Evolutionary conservation across 1,284 basidiomycete species (phyloP).

Genomic region (Peniophora sp.): DNA sequence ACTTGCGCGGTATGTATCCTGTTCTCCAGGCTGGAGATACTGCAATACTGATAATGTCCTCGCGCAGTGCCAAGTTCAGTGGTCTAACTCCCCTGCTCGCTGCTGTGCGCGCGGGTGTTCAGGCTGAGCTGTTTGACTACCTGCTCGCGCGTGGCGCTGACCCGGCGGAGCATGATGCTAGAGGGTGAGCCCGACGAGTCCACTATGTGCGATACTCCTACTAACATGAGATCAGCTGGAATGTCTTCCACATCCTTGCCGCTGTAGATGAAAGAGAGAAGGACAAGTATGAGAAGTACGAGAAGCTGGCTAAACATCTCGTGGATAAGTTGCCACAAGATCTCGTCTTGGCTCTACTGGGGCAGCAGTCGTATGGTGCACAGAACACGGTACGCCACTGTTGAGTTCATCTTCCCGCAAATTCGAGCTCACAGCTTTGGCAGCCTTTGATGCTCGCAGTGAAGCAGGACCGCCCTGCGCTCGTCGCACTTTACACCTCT

Average conservation of each 20-base stretch:
- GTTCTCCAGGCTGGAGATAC: background rate
- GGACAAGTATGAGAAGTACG: slow-evolving; percentile 4
- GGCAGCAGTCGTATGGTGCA: slow-evolving; percentile 34
- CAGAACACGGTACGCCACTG: slow-evolving; percentile 36
- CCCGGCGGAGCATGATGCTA: slow-evolving; percentile 30
- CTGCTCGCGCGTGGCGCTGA: slow-evolving; percentile 39
- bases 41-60: slow-evolving; percentile 3
- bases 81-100: slow-evolving; percentile 36
- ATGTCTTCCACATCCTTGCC: slow-evolving; percentile 45
- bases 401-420: background rate
- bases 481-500: slow-evolving; percentile 24
- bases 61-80: slow-evolving; percentile 34
- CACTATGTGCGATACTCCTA: no score
- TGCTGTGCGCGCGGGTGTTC: slow-evolving; percentile 25
- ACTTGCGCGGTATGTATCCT: slow-evolving; percentile 29
- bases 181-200: no score
- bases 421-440: background rate
- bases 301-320: slow-evolving; percentile 24
- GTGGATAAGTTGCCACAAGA: slow-evolving; percentile 41
- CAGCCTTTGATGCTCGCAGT: slow-evolving; percentile 46
- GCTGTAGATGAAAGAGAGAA: slow-evolving; percentile 1
- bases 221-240: slow-evolving; percentile 30
- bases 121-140: slow-evolving; percentile 36
- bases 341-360: slow-evolving; percentile 30
- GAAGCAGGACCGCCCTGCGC: slow-evolving; percentile 17